Conservation (phyloP, 208 protist species). For the Trypanosoma scelopori region DNA sequence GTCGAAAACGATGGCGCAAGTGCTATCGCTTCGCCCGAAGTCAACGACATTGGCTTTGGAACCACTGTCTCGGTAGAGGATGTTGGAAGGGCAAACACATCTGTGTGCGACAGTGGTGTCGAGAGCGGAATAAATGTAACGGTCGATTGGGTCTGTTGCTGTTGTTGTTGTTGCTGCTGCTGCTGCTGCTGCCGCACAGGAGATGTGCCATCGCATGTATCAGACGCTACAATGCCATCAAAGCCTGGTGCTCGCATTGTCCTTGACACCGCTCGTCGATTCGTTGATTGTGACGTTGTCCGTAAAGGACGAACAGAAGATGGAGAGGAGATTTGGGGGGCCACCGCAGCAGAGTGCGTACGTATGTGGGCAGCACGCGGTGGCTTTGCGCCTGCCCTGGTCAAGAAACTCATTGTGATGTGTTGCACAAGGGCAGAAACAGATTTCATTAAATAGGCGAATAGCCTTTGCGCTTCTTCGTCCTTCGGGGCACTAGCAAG, state of each 20-base stretch:
- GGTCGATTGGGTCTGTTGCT: constrained; percentile 4
- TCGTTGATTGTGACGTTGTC: no score
- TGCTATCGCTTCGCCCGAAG: constrained; percentile 20
- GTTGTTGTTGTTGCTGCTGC: constrained; percentile 11
- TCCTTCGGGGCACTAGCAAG: constrained; percentile 55
- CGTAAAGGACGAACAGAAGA: background rate
- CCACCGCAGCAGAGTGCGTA: background rate
- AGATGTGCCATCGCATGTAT: no score
- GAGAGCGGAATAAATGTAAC: constrained; percentile 13
- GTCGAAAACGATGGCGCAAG: constrained; percentile 9
- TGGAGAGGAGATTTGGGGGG: background rate
- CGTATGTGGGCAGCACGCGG: constrained; percentile 2
- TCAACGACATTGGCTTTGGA: constrained; percentile 20
- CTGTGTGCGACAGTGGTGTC: background rate
- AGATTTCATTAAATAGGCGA: constrained; percentile 30
- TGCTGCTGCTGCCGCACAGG: constrained; percentile 3
- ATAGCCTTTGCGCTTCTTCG: constrained; percentile 41
- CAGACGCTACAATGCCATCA: background rate
- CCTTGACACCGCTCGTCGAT: background rate
- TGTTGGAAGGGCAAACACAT: background rate
- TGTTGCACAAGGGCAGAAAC: constrained; percentile 60
- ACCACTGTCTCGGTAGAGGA: background rate
- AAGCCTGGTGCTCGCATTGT: background rate
- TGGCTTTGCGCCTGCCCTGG: constrained; percentile 31
- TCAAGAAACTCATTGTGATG: constrained; percentile 60